Conservation (phyloP, 805 yeast species). For the Pichia deserticola region DNA sequence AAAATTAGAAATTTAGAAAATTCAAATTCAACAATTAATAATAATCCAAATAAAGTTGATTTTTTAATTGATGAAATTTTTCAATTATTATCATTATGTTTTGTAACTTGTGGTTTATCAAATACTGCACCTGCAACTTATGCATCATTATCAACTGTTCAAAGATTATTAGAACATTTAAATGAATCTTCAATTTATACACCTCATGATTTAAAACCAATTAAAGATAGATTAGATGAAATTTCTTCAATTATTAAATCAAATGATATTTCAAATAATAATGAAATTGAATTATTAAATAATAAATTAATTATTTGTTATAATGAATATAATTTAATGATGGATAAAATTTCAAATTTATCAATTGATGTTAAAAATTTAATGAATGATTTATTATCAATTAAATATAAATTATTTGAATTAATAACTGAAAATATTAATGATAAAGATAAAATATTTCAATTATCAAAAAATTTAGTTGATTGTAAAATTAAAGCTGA, state of each 20-base stretch:
- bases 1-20: slow-evolving; percentile 32
- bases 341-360: slow-evolving; percentile 45
- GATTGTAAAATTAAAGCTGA: slow-evolving; percentile 21
- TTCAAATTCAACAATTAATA: background rate
- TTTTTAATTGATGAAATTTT: slow-evolving; percentile 79
- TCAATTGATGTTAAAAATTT: slow-evolving; percentile 42
- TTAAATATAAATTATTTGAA: slow-evolving; percentile 57
- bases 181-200: slow-evolving; percentile 79
- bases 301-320: slow-evolving; percentile 60
- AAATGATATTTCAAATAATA: slow-evolving; percentile 25
- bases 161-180: slow-evolving; percentile 74
- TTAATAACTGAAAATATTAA: slow-evolving; percentile 36
- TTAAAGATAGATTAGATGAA: slow-evolving; percentile 63
- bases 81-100: slow-evolving; percentile 78
- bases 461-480: slow-evolving; percentile 15
- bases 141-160: slow-evolving; percentile 81
- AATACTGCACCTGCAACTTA: slow-evolving; percentile 92
- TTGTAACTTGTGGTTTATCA: slow-evolving; percentile 85
- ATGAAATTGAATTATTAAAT: slow-evolving; percentile 40
- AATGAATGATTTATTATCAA: slow-evolving; percentile 52
- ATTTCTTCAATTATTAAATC: slow-evolving; percentile 55
- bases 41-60: slow-evolving; percentile 51
- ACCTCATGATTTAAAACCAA: slow-evolving; percentile 73
- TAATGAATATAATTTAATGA: slow-evolving; percentile 49
- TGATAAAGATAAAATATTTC: slow-evolving; percentile 13